Base-by-base conservation (phyloP, 495 filamentous ascomycete species). In the Talaromyces wortmannii region DNA sequence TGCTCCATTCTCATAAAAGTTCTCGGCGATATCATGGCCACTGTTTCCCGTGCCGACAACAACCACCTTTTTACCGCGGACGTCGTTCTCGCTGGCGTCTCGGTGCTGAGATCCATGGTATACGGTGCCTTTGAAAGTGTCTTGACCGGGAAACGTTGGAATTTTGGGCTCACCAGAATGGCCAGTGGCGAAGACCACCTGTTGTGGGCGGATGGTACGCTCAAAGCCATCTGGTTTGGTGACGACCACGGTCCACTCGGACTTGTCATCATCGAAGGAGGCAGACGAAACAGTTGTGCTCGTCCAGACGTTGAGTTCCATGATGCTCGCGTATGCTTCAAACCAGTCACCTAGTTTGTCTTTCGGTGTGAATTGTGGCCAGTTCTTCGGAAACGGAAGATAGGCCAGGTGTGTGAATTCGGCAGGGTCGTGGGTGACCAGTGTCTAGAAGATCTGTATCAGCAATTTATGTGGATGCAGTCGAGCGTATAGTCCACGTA, bases 21-120 rank as follows among this genome's bases (percentile, higher is more conserved):
- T 86, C 66, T 92, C 86, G 11, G 87, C 85, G 57, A 94, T 94
- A 61, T 94, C 90, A 59, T 92, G 85, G n/a, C 80, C 82, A 15
- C 87, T 90, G 63, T 91, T 94, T 62, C 90, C 88, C 45, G 83
- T 87, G 4, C 90, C 90, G 4, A 95, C 82, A 0, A 95, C 81
- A n/a, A 92, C 68, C 0, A 83, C 90, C 52, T 84, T 87, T 63
- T 86, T 89, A 5, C 81, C 82, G 8, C 70, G 68, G 7, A 72
- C 64, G 36, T 71, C 60, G 13, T 57, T 52, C 17, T 67, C 57
- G 7, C 71, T 65, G 1, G 72, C 72, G 48, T 75, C 70, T 11
- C 55, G 52, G 58, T 77, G 72, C 46, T 76, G 64, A 17, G 67
- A 75, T 5, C 64, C 72, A 44, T 81, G 78, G 53, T 75, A 76